Evolutionary conservation across 108 stramenopile genomes (phyloP).

Genomic region (Skeletonema potamos): DNA sequence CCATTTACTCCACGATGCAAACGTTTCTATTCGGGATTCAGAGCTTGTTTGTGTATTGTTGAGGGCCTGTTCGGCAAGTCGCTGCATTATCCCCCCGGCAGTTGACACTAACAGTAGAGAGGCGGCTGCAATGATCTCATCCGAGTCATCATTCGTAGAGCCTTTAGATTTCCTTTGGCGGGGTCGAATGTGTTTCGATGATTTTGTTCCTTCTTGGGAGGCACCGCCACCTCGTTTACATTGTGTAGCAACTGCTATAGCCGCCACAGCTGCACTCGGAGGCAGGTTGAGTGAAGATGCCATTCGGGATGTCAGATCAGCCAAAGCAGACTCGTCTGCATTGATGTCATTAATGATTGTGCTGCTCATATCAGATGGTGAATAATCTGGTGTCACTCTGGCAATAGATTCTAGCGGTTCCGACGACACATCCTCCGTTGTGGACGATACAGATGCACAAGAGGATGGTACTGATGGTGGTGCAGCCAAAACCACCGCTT

Average conservation of each 20-base stretch:
- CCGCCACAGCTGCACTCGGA: constrained; percentile 10
- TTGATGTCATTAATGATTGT: neutral
- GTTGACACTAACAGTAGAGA: constrained; percentile 28
- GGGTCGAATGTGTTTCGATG: constrained; percentile 3
- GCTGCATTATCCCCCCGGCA: constrained; percentile 40
- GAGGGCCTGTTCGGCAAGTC: constrained; percentile 27
- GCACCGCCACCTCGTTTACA: constrained; percentile 22
- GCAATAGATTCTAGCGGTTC: neutral
- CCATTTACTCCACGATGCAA: constrained; percentile 32
- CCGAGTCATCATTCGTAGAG: neutral
- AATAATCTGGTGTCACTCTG: neutral
- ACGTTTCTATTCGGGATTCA: neutral
- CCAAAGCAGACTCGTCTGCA: constrained; percentile 22
- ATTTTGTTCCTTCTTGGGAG: neutral
- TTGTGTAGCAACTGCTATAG: constrained; percentile 18
- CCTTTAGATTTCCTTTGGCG: neutral
- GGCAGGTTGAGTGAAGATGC: constrained; percentile 26
- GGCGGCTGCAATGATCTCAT: constrained; percentile 30
- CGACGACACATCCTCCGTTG: neutral
- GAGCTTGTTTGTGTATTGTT: neutral
- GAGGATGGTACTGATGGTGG: neutral
- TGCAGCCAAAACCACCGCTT: neutral
- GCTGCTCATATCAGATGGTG: neutral
- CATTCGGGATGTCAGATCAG: constrained; percentile 37
- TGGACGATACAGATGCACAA: neutral